Evolutionary conservation across 345 rosid species (phyloP).

Genomic region (Trapa bicornis): DNA sequence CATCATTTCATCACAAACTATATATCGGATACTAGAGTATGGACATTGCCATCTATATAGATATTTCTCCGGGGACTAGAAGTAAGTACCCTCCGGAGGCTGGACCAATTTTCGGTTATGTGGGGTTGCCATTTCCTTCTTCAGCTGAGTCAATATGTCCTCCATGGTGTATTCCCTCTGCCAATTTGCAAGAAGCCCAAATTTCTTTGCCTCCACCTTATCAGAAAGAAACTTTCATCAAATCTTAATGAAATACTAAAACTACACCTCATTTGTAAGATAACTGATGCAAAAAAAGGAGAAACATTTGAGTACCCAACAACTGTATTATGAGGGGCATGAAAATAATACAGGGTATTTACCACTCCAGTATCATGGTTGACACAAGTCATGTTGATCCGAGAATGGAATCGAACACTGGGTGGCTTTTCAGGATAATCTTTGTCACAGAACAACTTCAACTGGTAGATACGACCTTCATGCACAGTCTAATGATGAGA

Average conservation of each 20-base stretch:
- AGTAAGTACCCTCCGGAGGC: conserved; percentile 60
- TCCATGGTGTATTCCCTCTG: conserved; percentile 63
- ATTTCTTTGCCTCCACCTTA: conserved; percentile 58
- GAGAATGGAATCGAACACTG: conserved; percentile 60
- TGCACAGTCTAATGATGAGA: conserved; percentile 48
- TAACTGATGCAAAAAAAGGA: too few species aligned
- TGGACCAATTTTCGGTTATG: conserved; percentile 68
- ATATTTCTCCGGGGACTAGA: not conserved
- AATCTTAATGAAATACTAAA: not conserved
- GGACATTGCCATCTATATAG: not conserved
- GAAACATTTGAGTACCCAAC: not conserved
- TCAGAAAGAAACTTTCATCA: not conserved
- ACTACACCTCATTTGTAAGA: too few species aligned
- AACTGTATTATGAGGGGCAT: not conserved
- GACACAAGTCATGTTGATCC: conserved; percentile 64
- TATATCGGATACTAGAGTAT: not conserved
- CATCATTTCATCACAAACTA: not conserved
- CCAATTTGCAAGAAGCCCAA: conserved; percentile 69
- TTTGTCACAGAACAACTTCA: conserved; percentile 61
- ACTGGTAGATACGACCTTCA: conserved; percentile 75
- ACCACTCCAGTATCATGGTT: conserved; percentile 70
- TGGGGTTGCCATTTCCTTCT: conserved; percentile 71
- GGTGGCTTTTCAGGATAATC: conserved; percentile 74
- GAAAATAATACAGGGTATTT: conserved; percentile 8
- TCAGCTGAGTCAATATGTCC: conserved; percentile 53